Evolutionary conservation across 2,329 filamentous ascomycete genomes (phyloP), one percentile per base, ranked within the genome.

Genomic region (Penicillium decumbens): DNA sequence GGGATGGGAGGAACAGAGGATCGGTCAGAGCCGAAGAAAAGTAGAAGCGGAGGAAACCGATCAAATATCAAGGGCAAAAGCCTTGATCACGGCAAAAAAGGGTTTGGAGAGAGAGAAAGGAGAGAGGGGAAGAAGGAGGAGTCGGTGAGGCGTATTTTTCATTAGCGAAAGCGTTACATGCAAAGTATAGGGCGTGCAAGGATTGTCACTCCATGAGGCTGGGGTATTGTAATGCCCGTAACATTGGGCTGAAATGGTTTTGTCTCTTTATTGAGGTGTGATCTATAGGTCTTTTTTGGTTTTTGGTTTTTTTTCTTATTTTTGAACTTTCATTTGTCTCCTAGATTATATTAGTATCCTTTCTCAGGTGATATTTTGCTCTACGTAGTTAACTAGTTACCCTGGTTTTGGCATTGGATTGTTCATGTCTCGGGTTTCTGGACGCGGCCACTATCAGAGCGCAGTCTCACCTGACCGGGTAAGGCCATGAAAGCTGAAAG

Each of bases 91-190:
- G 41, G 50, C 13, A 33, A 45, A 33, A 45, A 53, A 43, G 41
- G 47, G 46, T 52, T 46, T 47, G 49, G 49, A 49, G 44, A 49
- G 52, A 55, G 47, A 58, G 47, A 46, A 51, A 51, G 40, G 45
- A 50, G 49, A 52, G 50, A 47, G 51, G 37, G 47, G 45, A 47
- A 42, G 43, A 43, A 47, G 40, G 39, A 47, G 55, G 57, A 60
- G 59, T 62, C 63, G 62, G 57, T 59, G 63, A 63, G 54, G 51
- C 41, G 55, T 55, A 57, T 57, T 57, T 57, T 58, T 37, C 33
- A 46, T 48, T 59, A 57, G 58, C 54, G 53, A 58, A 58, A 37
- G 33, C 33, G 33, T 37, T 37, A 37, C 33, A 23, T 37, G 33
- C 33, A 37, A 37, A 37, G 33, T 20, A 37, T 15, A 37, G 15